Evolutionary conservation across 306 rosid genomes (phyloP).

Genomic region (Gynostemma pentaphyllum): DNA sequence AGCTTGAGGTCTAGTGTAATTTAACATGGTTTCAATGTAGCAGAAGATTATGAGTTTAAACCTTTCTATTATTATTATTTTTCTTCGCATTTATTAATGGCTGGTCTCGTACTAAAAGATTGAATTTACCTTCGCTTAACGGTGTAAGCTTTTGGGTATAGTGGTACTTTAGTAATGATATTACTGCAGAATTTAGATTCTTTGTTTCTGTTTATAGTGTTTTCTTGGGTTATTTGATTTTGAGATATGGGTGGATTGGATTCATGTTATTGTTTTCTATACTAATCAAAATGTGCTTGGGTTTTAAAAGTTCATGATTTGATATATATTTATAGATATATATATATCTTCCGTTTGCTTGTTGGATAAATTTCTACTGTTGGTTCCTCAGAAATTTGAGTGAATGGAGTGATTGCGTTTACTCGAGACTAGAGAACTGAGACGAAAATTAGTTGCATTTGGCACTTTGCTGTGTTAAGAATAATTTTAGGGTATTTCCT

Average conservation of each 20-base stretch:
- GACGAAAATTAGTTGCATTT: slow-evolving; percentile 1
- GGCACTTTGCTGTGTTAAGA: neutral
- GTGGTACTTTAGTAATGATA: too few species aligned
- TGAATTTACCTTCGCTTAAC: too few species aligned
- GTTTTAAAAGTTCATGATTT: neutral
- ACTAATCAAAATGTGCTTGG: neutral
- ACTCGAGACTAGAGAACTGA: neutral
- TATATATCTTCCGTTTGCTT: neutral
- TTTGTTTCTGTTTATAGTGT: neutral
- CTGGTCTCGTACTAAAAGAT: too few species aligned
- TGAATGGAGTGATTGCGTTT: slow-evolving; percentile 1
- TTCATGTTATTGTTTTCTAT: neutral
- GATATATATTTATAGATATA: too few species aligned
- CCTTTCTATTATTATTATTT: too few species aligned
- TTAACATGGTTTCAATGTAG: too few species aligned
- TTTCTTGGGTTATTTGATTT: too few species aligned
- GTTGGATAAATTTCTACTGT: neutral
- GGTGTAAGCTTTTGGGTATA: too few species aligned
- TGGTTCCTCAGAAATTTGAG: neutral
- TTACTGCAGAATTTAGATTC: neutral
- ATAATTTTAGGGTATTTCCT: neutral
- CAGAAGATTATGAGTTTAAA: too few species aligned
- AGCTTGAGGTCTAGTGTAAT: neutral
- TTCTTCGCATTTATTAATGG: too few species aligned
- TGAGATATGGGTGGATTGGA: neutral